Evolutionary conservation across 164 flowering plant species (phyloP).

Genomic region (Vitis vinifera): ASM3070453v1 NC_081811.1:5131001-5131500

Average conservation of each 20-base stretch:
- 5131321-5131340: slow-evolving; percentile 23
- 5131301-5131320: slow-evolving; percentile 17
- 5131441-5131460: slow-evolving; percentile 13
- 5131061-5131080: slow-evolving; percentile 39
- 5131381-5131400: slow-evolving; percentile 54
- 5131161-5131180: slow-evolving; percentile 34
- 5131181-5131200: slow-evolving; percentile 18
- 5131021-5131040: slow-evolving; percentile 65
- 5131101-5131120: slow-evolving; percentile 21
- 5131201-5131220: slow-evolving; percentile 22
- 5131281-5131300: slow-evolving; percentile 16
- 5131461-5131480: slow-evolving; percentile 10
- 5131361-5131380: slow-evolving; percentile 59
- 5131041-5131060: slow-evolving; percentile 49
- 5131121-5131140: slow-evolving; percentile 17
- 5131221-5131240: slow-evolving; percentile 21
- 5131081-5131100: slow-evolving; percentile 30
- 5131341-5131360: slow-evolving; percentile 45
- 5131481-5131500: slow-evolving; percentile 19
- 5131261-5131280: slow-evolving; percentile 11
- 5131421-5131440: slow-evolving; percentile 16
- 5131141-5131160: slow-evolving; percentile 31
- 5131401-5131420: slow-evolving; percentile 24
- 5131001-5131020: slow-evolving; percentile 69
- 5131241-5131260: slow-evolving; percentile 22